Base-by-base conservation (phyloP, 2,329 filamentous ascomycete genomes). In the Penicillium sp. region DNA sequence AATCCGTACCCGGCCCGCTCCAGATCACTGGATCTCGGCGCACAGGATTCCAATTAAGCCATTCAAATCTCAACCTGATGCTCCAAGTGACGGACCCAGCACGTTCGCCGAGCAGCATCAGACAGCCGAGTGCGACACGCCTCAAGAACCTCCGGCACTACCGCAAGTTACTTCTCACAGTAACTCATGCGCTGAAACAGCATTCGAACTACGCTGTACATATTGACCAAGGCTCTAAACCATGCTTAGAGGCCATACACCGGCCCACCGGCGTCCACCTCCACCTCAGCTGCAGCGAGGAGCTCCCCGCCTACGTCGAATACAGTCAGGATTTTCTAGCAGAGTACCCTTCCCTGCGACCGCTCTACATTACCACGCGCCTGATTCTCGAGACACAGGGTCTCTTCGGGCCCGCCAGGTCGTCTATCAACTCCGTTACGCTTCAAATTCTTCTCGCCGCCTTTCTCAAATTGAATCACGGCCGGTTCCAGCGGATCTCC, bases 361-460 rank as follows among this genome's bases (percentile, higher is more conserved):
- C 79, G 9, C 64, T 88, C 8, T 88, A 84, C 68, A 73, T 78
- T 31, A 69, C 84, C 11, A 61, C 85, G 29, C 85, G 84, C 64
- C 76, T 82, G 54, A 75, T 81, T 17, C 75, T 89, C 46, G 78
- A 84, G 56, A 75, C 83, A 23, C 80, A 83, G 45, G 79, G 78
- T 26, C 70, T 88, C 2, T 78, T 79, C 35, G 80, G 84, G 56
- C 78, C 82, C 19, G 79, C 75, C 58, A 68, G 72, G 3, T 81
- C 81, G n/a, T 83, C 84, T 1, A 72, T 88, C 38, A 81, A 81
- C 17, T 82, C 84, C 0, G 86, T 88, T 68, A 76, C 81, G 13
- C 74, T 87, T 9, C 80, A 86, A 68, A 83, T 87, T 75, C 84
- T 88, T 78, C 72, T 88, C 19, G 82, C 84, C 15, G 83, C 85